Evolutionary conservation across 129 eudicot species (phyloP).

Genomic region (Flaveria bidentis): DNA sequence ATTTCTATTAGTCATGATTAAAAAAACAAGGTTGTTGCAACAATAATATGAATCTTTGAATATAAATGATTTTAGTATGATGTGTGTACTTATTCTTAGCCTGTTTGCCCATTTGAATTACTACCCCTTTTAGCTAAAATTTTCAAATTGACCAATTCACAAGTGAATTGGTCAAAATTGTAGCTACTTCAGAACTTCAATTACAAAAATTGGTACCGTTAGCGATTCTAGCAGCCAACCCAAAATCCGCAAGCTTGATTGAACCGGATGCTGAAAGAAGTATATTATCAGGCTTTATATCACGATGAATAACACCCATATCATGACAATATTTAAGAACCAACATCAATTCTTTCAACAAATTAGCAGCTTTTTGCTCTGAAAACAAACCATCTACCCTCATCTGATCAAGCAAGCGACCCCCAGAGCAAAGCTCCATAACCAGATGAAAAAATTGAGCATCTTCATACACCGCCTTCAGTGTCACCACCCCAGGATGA

Average conservation of each 20-base stretch:
- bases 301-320: conserved; percentile 69
- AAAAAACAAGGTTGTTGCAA: neutral
- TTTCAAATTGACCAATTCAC: neutral
- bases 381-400: conserved; percentile 46
- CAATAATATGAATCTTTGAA: neutral
- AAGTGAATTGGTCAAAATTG: neutral
- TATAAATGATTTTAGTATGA: neutral
- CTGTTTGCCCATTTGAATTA: neutral
- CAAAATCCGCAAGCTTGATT: conserved; percentile 66
- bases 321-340: conserved; percentile 63
- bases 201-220: conserved; percentile 33
- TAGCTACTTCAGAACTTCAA: neutral
- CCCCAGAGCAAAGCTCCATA: conserved; percentile 61
- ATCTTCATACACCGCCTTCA: conserved; percentile 59
- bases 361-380: conserved; percentile 48
- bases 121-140: neutral
- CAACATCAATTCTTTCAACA: conserved; percentile 56
- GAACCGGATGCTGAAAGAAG: conserved; percentile 49
- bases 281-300: conserved; percentile 57
- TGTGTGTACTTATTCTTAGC: neutral
- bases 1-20: neutral
- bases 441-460: conserved; percentile 44
- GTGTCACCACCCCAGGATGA: conserved; percentile 55
- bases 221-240: conserved; percentile 59
- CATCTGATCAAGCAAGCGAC: conserved; percentile 57